Evolutionary conservation across 495 filamentous ascomycete genomes (phyloP).

Genomic region (Hypomontagnella submonticulosa): DNA sequence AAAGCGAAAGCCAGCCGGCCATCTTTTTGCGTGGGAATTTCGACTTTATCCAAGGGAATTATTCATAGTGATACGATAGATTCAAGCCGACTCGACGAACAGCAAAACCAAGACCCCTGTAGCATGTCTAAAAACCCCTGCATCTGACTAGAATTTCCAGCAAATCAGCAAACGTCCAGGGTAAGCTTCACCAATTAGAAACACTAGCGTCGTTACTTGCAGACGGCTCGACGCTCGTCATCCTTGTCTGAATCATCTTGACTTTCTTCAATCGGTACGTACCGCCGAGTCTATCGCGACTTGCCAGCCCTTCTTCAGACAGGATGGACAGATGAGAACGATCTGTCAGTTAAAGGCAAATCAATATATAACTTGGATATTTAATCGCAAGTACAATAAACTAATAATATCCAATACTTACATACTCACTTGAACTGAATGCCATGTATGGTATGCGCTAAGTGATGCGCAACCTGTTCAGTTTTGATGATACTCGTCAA

Average conservation of each 20-base stretch:
- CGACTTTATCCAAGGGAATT: conserved; percentile 23
- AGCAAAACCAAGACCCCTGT: conserved; percentile 18
- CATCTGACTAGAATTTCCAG: conserved; percentile 9
- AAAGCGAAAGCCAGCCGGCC: too few species aligned
- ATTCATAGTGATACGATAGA: conserved; percentile 23
- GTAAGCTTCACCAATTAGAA: conserved; percentile 42
- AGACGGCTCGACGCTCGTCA: conserved; percentile 37
- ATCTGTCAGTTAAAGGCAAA: background rate
- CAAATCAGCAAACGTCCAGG: conserved; percentile 28
- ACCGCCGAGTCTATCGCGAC: conserved; percentile 7
- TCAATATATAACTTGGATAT: too few species aligned
- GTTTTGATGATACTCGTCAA: background rate
- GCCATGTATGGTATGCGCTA: too few species aligned
- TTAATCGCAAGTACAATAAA: too few species aligned
- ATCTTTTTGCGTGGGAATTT: too few species aligned
- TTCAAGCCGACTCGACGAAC: conserved; percentile 17
- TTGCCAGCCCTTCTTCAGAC: background rate
- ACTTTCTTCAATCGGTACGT: conserved; percentile 17
- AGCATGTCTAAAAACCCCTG: conserved; percentile 24
- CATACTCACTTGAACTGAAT: too few species aligned
- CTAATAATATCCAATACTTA: too few species aligned
- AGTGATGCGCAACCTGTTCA: background rate
- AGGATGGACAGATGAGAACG: background rate
- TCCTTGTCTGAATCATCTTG: conserved; percentile 25
- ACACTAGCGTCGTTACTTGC: conserved; percentile 44